Evolutionary conservation across 768 basidiomycete species (phyloP).

Genomic region (Stropharia rugosoannulata): DNA sequence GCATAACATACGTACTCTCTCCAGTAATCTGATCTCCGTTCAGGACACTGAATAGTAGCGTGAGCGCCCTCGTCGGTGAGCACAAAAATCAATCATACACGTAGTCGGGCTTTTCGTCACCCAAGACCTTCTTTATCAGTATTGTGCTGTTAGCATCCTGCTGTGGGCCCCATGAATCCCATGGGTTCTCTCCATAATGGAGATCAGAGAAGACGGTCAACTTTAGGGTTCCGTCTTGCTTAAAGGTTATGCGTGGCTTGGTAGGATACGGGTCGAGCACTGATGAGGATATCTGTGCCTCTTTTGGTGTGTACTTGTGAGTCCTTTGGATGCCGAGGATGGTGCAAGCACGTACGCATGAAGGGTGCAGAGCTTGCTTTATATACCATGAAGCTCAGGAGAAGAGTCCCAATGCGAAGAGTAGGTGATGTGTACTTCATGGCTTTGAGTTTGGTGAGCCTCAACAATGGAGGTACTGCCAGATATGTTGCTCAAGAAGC

Average conservation of each 20-base stretch:
- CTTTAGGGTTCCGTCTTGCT: slow-evolving; percentile 62
- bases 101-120: slow-evolving; percentile 64
- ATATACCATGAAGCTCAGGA: not conserved
- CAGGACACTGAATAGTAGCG: slow-evolving; percentile 43
- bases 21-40: slow-evolving; percentile 78
- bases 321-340: not conserved
- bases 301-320: not conserved
- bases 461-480: too few relatives aligned
- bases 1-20: slow-evolving; percentile 43
- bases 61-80: not conserved
- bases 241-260: slow-evolving; percentile 52
- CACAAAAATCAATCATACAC: slow-evolving; percentile 42
- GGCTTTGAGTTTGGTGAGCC: too few relatives aligned
- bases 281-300: not conserved
- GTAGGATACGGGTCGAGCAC: slow-evolving; percentile 34
- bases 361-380: not conserved
- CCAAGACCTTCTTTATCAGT: slow-evolving; percentile 56
- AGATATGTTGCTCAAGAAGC: too few relatives aligned
- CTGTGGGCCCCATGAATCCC: slow-evolving; percentile 64
- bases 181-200: slow-evolving; percentile 76
- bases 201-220: slow-evolving; percentile 73
- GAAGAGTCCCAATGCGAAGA: too few relatives aligned
- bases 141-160: slow-evolving; percentile 64
- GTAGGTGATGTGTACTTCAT: too few relatives aligned
- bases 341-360: not conserved